Evolutionary conservation across 78 protist genomes (phyloP).

Genomic region (Cavenderia fasciculata): DNA sequence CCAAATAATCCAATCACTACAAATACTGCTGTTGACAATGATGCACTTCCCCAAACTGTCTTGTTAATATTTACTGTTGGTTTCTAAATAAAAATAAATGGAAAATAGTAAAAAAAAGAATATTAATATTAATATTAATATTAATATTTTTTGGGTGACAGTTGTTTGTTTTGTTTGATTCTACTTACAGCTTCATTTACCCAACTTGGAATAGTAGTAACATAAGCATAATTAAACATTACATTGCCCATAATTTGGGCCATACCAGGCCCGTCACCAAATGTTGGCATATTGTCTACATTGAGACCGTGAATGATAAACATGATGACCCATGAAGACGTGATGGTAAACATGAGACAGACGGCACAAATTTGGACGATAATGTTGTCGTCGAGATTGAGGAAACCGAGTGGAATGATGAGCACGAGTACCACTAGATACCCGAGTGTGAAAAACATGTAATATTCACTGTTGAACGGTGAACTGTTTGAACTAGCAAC

Average conservation of each 20-base stretch:
- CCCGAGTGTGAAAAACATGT: slow-evolving; percentile 65
- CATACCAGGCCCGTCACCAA: slow-evolving; percentile 14
- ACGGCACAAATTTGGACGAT: slow-evolving; percentile 64
- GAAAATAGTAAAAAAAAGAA: too few species aligned
- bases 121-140: slow-evolving; percentile 2
- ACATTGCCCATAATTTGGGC: slow-evolving; percentile 58
- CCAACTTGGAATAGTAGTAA: slow-evolving; percentile 77
- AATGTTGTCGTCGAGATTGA: slow-evolving; percentile 73
- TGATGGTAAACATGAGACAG: slow-evolving; percentile 12
- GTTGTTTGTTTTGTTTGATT: neutral
- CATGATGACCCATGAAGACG: slow-evolving; percentile 45
- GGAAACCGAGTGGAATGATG: slow-evolving; percentile 66
- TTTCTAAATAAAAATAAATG: slow-evolving; percentile 12
- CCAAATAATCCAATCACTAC: slow-evolving; percentile 40
- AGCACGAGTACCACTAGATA: slow-evolving; percentile 20
- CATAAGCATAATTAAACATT: slow-evolving; percentile 76
- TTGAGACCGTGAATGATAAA: slow-evolving; percentile 28
- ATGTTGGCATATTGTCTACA: slow-evolving; percentile 17
- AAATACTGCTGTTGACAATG: slow-evolving; percentile 22
- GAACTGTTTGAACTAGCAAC: neutral
- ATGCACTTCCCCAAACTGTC: slow-evolving; percentile 22
- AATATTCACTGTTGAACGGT: slow-evolving; percentile 21
- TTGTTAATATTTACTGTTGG: slow-evolving; percentile 27
- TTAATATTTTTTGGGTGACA: neutral
- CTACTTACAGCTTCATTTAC: slow-evolving; percentile 67